Base-by-base conservation (phyloP, 805 yeast species). In the Candida multigemmis region DNA sequence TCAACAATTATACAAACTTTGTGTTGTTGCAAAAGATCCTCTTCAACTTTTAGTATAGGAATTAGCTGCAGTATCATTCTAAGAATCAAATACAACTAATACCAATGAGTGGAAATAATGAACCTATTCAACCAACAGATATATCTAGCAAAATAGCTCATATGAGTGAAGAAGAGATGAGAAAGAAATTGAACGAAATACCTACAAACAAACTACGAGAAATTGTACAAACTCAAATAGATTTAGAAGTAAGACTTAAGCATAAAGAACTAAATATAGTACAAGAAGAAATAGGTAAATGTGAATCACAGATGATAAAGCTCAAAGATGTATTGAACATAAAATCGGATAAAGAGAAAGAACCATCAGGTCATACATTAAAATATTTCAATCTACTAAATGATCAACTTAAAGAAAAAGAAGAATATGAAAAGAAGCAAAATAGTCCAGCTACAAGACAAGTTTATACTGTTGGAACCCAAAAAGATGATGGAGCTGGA, bases 171-270 rank as follows among this genome's bases (percentile, higher is more conserved):
- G 27, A 27, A 8, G 19, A 32, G 15, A 11, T 32, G 3, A 24
- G 30, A 14, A 22, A 25, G 4, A 34, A 30, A 14, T 11, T 37
- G n/a, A 27, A 34, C 12, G 35, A 36, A n/a, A 40, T 48, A 15
- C 53, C 56, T 1, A 24, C 41, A 7, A 46, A 44, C 6, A 43
- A 48, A 27, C 27, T 51, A 47, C 44, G 50, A 36, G 53, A 51
- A 24, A 48, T 57, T 19, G 43, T 63, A 23, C 46, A 55, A 26
- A 55, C 68, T 32, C 74, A 72, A 36, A 52, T 76, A 12, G 77
- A 76, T 42, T 42, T 75, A 23, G 82, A 76, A 37, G 71, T 76
- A 8, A 41, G 77, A 16, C 48, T 77, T 26, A 75, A 72, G 29
- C 78, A 75, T 46, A 62, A 68, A 31, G 82, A 77, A 43, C 44